Evolutionary conservation across 352 stramenopile genomes (phyloP).

Genomic region (Phytophthora brassicae): DNA sequence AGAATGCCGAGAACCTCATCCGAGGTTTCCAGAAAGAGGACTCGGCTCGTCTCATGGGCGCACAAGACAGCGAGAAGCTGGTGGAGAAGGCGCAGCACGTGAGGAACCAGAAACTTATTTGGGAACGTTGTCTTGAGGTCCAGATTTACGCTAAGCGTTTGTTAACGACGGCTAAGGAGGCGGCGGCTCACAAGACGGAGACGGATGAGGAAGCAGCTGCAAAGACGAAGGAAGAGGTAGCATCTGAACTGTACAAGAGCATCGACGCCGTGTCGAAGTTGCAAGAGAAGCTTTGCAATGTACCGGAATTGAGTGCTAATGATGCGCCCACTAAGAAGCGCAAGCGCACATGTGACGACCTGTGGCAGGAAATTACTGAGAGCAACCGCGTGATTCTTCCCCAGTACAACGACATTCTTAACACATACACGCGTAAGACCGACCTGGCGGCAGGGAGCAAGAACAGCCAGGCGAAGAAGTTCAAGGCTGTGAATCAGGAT

Average conservation of each 20-base stretch:
- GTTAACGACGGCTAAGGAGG: slow-evolving; percentile 51
- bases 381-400: slow-evolving; percentile 53
- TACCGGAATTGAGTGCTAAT: slow-evolving; percentile 42
- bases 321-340: slow-evolving; percentile 54
- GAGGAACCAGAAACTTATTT: slow-evolving; percentile 83
- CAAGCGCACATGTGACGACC: slow-evolving; percentile 55
- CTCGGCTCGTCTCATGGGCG: slow-evolving; percentile 68
- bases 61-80: slow-evolving; percentile 77
- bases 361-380: slow-evolving; percentile 53
- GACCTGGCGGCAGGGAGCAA: slow-evolving; percentile 54
- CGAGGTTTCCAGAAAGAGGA: slow-evolving; percentile 78
- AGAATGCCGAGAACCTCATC: slow-evolving; percentile 77
- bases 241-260: slow-evolving; percentile 56
- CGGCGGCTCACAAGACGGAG: slow-evolving; percentile 21
- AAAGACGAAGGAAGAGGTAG: slow-evolving; percentile 39
- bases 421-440: slow-evolving; percentile 77
- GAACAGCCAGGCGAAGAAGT: slow-evolving; percentile 77
- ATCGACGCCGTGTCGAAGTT: slow-evolving; percentile 65
- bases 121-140: slow-evolving; percentile 81
- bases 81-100: slow-evolving; percentile 80
- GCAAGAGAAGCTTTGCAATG: slow-evolving; percentile 72
- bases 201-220: slow-evolving; percentile 22
- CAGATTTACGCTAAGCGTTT: slow-evolving; percentile 87
- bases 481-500: slow-evolving; percentile 89
- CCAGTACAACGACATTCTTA: slow-evolving; percentile 85